Evolutionary conservation across 2,329 filamentous ascomycete genomes (phyloP).

Genomic region (Furcasterigmium sp.): DNA sequence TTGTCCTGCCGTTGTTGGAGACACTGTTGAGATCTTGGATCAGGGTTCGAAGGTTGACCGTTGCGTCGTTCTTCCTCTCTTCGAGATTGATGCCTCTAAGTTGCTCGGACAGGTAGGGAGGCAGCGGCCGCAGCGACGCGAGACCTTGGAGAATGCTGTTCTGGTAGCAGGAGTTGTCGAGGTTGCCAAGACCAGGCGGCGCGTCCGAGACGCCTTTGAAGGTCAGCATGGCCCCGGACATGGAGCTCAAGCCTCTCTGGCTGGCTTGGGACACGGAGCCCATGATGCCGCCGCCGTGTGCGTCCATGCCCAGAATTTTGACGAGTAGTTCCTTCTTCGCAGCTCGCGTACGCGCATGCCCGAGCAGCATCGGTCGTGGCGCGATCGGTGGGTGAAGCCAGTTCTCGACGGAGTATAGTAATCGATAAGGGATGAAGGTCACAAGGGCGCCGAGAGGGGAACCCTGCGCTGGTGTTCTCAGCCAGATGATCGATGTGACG

Average conservation of each 20-base stretch:
- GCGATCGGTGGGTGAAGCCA: constrained; percentile 45
- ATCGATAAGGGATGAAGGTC: constrained; percentile 45
- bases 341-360: constrained; percentile 36
- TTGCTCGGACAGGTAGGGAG: constrained; percentile 55
- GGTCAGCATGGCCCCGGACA: constrained; percentile 39
- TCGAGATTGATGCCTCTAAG: constrained; percentile 18
- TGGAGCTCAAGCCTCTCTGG: constrained; percentile 46
- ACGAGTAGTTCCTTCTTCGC: constrained; percentile 62
- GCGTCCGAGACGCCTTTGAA: constrained; percentile 34
- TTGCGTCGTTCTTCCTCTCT: constrained; percentile 12
- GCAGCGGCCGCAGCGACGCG: constrained; percentile 67
- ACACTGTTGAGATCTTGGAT: constrained; percentile 66
- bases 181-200: constrained; percentile 75
- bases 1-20: constrained; percentile 64
- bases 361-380: constrained; percentile 30
- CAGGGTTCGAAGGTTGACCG: constrained; percentile 52
- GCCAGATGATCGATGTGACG: constrained; percentile 26
- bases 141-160: constrained; percentile 90
- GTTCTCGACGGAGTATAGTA: constrained; percentile 53
- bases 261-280: constrained; percentile 53
- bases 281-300: constrained; percentile 44
- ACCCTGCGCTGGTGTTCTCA: constrained; percentile 5
- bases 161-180: constrained; percentile 95
- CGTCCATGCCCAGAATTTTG: constrained; percentile 56
- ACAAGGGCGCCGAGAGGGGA: constrained; percentile 54